Evolutionary conservation across 495 filamentous ascomycete species (phyloP).

Genomic region (Aspergillus affinis): DNA sequence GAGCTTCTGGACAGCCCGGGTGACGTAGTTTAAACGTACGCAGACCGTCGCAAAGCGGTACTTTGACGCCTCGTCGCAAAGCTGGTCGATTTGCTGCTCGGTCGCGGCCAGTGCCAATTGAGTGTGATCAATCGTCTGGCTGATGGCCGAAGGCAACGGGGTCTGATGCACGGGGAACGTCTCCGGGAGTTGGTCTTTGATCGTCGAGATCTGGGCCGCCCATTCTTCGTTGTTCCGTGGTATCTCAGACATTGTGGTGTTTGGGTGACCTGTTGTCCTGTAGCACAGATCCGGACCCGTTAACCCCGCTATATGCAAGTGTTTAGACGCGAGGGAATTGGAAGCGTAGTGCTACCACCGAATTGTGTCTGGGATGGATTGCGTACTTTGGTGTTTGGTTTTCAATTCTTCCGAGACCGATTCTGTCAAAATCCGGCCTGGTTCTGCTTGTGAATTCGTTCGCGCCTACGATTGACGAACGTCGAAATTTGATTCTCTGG

Average conservation of each 20-base stretch:
- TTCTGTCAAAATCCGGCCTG: not conserved
- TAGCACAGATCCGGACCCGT: not conserved
- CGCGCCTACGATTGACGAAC: not conserved
- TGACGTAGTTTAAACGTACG: slow-evolving; percentile 54
- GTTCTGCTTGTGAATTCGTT: not conserved
- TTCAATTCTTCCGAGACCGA: not conserved
- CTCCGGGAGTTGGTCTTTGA: slow-evolving; percentile 27
- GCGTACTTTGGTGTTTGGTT: not conserved
- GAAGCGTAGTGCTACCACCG: not conserved
- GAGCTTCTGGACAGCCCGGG: slow-evolving; percentile 53
- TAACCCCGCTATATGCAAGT: not conserved
- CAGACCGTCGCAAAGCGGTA: slow-evolving; percentile 63
- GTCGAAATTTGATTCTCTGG: not conserved
- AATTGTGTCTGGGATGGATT: not conserved
- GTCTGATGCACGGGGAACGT: slow-evolving; percentile 26
- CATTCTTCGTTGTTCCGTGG: slow-evolving; percentile 38
- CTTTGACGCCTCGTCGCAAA: slow-evolving; percentile 61
- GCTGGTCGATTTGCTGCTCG: slow-evolving; percentile 52
- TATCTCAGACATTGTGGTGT: slow-evolving; percentile 17
- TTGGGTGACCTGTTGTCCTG: not conserved
- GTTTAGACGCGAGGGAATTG: not conserved
- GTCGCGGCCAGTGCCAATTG: slow-evolving; percentile 57
- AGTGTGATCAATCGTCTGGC: slow-evolving; percentile 65
- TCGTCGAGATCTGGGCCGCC: slow-evolving; percentile 30
- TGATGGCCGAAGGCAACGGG: slow-evolving; percentile 23